Conservation (phyloP, 768 basidiomycete species). For the Termitomyces sp. region DNA sequence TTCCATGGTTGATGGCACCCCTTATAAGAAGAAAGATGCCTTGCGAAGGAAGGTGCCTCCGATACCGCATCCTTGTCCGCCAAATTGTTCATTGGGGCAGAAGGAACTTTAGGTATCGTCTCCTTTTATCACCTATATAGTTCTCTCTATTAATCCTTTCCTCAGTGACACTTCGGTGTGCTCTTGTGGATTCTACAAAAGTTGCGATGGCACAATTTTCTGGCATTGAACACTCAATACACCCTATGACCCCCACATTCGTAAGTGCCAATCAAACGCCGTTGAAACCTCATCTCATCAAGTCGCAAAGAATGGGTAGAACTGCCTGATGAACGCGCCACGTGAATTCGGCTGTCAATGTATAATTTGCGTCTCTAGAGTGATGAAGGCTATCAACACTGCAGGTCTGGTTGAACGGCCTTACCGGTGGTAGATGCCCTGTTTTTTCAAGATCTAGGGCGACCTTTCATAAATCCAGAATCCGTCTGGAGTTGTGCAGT, state of each 20-base stretch:
- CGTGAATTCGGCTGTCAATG: constrained; percentile 12
- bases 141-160: background rate
- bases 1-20: constrained; percentile 26
- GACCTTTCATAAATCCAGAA: constrained; percentile 54
- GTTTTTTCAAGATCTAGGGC: constrained; percentile 92
- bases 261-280: constrained; percentile 35
- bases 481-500: constrained; percentile 54
- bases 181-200: constrained; percentile 76
- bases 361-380: constrained; percentile 25
- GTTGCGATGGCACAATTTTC: constrained; percentile 90
- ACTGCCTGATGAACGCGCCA: constrained; percentile 71
- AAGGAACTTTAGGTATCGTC: constrained; percentile 88
- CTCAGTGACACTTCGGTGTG: constrained; percentile 75
- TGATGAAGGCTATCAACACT: constrained; percentile 76
- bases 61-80: too few relatives aligned
- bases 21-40: constrained; percentile 36
- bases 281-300: background rate
- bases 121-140: background rate
- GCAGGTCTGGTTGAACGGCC: constrained; percentile 57
- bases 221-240: constrained; percentile 63
- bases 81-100: constrained; percentile 87
- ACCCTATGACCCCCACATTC: constrained; percentile 67
- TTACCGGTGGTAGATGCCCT: constrained; percentile 73
- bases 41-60: constrained; percentile 45
- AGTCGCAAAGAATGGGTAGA: constrained; percentile 73